phyloP scores from a whole-genome alignment of 371 early-diverging fungal genomes.

The Funneliformis caledonium region DNA sequence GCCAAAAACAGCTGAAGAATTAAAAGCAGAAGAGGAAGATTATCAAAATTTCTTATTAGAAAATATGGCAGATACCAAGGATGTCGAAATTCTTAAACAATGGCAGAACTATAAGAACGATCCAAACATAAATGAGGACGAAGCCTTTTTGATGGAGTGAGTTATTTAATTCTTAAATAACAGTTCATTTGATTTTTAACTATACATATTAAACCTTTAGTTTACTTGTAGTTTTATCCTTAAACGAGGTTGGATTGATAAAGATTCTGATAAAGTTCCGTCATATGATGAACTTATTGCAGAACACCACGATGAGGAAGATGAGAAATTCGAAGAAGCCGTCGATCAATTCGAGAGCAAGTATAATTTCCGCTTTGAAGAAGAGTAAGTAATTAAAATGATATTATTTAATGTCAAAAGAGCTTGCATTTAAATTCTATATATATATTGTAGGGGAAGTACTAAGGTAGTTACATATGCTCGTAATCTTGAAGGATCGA shows the following conservation, averaged over 20 bases:
- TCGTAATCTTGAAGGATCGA: conserved; percentile 75
- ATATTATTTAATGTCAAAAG: neutral
- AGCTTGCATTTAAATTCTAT: neutral
- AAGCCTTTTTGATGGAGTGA: conserved; percentile 89
- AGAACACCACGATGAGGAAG: conserved; percentile 65
- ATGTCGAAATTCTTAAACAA: conserved; percentile 61
- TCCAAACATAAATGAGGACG: conserved; percentile 62
- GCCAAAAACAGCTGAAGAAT: conserved; percentile 71
- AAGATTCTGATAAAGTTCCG: conserved; percentile 59
- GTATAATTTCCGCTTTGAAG: conserved; percentile 94
- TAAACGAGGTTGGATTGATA: conserved; percentile 94
- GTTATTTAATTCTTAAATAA: conserved; percentile 30
- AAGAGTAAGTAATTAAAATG: conserved; percentile 58
- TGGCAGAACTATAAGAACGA: conserved; percentile 66
- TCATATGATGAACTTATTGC: conserved; percentile 71
- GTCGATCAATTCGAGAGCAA: conserved; percentile 88
- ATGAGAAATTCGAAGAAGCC: conserved; percentile 71
- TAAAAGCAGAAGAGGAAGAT: conserved; percentile 80
- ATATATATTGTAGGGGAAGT: conserved; percentile 26
- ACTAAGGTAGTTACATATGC: conserved; percentile 53
- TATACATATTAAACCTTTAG: neutral
- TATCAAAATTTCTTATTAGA: conserved; percentile 84
- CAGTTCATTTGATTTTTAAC: conserved; percentile 37
- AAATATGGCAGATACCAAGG: conserved; percentile 64
- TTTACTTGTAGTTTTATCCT: conserved; percentile 66